Base-by-base conservation (phyloP, 139 green algal genomes). In the Prasinococcaceae sp. region DNA sequence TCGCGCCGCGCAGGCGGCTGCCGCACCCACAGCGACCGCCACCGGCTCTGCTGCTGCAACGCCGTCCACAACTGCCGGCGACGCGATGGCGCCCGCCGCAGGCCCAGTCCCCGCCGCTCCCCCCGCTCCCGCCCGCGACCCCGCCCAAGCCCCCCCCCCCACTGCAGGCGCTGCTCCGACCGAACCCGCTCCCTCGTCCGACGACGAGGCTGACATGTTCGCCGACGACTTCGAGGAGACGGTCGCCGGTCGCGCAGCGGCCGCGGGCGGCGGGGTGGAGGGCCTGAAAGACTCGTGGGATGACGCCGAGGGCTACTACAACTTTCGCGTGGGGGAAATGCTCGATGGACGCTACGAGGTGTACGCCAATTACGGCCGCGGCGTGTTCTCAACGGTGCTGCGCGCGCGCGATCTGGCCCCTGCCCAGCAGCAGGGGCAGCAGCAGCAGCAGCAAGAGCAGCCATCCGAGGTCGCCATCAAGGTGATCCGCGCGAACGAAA, bases 251-350 rank as follows among this genome's bases (percentile, higher is more conserved):
- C 37, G 30, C 38, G 39, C 23, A 12, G 39, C 22, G 24, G 23
- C 9, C 4, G 33, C 22, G 24, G 24, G 26, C 24, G 39, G 16
- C 4, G 26, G 5, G 44, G 4, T 5, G 27, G 14, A 24, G 23
- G 61, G 44, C 12, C 66, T 94, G 39, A 48, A 59, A 14, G 88
- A 96, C 61, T 82, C 77, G 40, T 94, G 87, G 55, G 88, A 96
- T 48, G 88, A 96, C 55, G 61, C 73, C 1, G 86, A 96, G 50
- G 88, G 88, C 38, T 96, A 96, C 72, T 96, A 96, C 77, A 84
- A 89, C 40, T 94, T 94, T 66, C 77, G 85, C 55, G 79, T 90
- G 20, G 79, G 90, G 24, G 90, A 96, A 64, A 55, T 94, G 19
- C 74, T 96, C 37, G 76, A 86, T 29, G 59, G 49, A 5, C 71